Conservation (phyloP, 2,329 filamentous ascomycete genomes). For the Remersonia thermophila region DNA sequence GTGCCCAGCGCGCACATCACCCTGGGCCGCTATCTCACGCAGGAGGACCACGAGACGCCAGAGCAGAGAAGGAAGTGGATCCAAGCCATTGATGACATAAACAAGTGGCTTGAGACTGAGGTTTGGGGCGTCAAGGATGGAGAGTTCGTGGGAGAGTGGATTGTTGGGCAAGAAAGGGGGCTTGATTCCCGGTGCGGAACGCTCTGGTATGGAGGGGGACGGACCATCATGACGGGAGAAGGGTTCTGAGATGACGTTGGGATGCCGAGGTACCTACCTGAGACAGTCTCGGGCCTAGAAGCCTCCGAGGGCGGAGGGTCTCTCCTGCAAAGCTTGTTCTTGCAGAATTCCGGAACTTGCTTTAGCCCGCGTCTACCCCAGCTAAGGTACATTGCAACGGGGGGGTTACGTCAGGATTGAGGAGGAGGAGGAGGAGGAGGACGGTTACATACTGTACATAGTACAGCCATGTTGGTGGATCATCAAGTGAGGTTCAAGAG, state of each 20-base stretch:
- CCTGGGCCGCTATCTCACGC: conserved; percentile 64
- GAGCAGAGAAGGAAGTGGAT: conserved; percentile 54
- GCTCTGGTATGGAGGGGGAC: conserved; percentile 80
- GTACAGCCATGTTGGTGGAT: no score
- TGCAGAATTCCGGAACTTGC: no score
- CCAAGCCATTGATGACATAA: conserved; percentile 60
- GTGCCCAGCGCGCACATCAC: conserved; percentile 87
- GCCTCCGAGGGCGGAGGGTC: no score
- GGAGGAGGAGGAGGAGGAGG: no score
- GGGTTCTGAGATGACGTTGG: conserved; percentile 35
- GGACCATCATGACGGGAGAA: conserved; percentile 51
- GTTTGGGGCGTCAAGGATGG: conserved; percentile 50
- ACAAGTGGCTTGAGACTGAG: conserved; percentile 57
- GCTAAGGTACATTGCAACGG: no score
- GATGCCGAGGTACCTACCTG: no score
- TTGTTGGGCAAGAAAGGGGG: conserved; percentile 75
- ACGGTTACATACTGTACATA: no score
- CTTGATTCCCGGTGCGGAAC: conserved; percentile 62
- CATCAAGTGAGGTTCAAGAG: no score
- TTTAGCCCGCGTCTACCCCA: no score
- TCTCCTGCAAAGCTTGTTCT: no score
- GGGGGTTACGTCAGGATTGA: no score
- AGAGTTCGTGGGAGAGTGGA: conserved; percentile 56
- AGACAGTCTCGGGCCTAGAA: no score
- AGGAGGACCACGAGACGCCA: conserved; percentile 48